phyloP scores from a whole-genome alignment of 148 eudicot species.

The Dysphania ambrosioides region DNA sequence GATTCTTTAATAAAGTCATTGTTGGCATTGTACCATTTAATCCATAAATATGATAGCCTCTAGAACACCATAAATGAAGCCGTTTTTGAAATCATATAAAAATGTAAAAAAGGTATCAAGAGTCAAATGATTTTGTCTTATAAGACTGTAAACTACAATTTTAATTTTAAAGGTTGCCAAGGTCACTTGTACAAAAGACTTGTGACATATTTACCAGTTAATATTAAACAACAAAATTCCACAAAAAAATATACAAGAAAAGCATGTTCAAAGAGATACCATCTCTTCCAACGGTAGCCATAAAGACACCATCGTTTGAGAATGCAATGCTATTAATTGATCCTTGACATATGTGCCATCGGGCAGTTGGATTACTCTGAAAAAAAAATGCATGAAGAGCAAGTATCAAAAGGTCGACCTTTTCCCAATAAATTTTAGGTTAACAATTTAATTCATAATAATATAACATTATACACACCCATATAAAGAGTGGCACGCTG shows the following conservation, averaged over 20 bases:
- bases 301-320: constrained; percentile 61
- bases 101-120: too few species aligned
- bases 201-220: too few species aligned
- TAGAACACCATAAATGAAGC: too few species aligned
- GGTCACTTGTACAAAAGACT: too few species aligned
- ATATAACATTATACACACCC: not conserved
- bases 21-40: too few species aligned
- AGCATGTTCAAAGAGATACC: constrained; percentile 40
- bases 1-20: too few species aligned
- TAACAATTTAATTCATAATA: not conserved
- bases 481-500: not conserved
- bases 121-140: too few species aligned
- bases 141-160: too few species aligned
- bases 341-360: constrained; percentile 92
- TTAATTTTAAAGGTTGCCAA: too few species aligned
- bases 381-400: constrained; percentile 15
- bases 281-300: constrained; percentile 85
- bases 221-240: constrained; percentile 3
- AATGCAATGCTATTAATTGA: constrained; percentile 66
- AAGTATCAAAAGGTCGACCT: not conserved
- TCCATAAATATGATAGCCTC: too few species aligned
- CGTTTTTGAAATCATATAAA: too few species aligned
- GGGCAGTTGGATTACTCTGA: constrained; percentile 70
- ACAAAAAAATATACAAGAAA: constrained; percentile 4
- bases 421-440: not conserved